phyloP scores from a whole-genome alignment of 179 eudicot genomes.

The Spinacia oleracea region DNA sequence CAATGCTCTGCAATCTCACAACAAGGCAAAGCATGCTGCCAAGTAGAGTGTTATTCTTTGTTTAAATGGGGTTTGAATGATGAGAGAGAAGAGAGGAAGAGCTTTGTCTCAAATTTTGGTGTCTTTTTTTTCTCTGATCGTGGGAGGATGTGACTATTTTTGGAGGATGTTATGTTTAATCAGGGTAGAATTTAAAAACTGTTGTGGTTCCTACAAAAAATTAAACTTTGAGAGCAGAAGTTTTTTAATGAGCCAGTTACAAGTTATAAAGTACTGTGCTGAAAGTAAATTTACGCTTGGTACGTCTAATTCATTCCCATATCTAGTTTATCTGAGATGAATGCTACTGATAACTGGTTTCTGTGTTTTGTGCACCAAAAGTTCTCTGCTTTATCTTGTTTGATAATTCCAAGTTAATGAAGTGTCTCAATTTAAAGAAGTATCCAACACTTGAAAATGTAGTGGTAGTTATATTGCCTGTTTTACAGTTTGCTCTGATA shows the following conservation, averaged over 20 bases:
- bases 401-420: no score
- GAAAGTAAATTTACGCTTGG: no score
- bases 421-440: no score
- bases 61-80: neutral
- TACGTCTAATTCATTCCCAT: no score
- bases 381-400: no score
- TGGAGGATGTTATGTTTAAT: conserved; percentile 3
- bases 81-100: neutral
- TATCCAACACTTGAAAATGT: no score
- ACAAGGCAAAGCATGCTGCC: conserved; percentile 15
- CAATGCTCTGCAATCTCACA: conserved; percentile 11
- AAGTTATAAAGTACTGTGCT: neutral
- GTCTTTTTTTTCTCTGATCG: neutral
- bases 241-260: neutral
- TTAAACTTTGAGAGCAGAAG: neutral
- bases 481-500: no score
- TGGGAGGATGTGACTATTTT: neutral
- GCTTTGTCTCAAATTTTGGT: conserved; percentile 14
- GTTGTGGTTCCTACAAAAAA: neutral
- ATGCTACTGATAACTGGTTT: no score
- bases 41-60: neutral
- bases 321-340: no score
- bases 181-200: neutral
- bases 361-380: no score
- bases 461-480: no score